These are phyloP conservation scores for Fusarium oxysporum DNA, from an alignment of 2,329 filamentous ascomycete genomes.

Conservation along the genomic window DNA sequence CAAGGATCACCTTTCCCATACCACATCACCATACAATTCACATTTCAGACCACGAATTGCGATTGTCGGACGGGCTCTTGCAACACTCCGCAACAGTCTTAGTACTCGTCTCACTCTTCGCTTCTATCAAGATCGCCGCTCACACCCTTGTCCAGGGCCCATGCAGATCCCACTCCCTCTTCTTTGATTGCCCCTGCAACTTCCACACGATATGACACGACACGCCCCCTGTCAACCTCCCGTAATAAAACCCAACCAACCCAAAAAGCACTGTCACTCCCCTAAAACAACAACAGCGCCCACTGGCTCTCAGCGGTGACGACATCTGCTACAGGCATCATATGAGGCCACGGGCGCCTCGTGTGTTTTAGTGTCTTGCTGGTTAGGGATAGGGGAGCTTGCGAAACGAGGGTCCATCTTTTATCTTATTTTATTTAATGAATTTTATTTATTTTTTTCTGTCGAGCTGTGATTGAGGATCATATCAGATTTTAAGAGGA, in stretches of 20 bases:
- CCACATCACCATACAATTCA: constrained; percentile 20
- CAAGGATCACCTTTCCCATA: constrained; percentile 27
- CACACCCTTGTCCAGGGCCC: constrained; percentile 25
- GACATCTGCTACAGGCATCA: constrained; percentile 24
- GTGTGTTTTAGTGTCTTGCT: constrained; percentile 34
- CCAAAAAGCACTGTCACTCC: neutral
- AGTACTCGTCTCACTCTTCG: neutral
- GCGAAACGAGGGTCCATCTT: constrained; percentile 27
- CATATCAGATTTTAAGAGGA: constrained; percentile 3
- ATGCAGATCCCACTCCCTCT: constrained; percentile 28
- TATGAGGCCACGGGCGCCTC: constrained; percentile 19
- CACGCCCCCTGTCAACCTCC: constrained; percentile 23
- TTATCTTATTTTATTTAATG: constrained; percentile 11
- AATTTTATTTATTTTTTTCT: neutral
- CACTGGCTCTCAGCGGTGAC: constrained; percentile 29
- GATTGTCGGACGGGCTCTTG: constrained; percentile 25
- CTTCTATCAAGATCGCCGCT: constrained; percentile 35
- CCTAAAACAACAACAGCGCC: constrained; percentile 21
- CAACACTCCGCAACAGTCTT: constrained; percentile 24
- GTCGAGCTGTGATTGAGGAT: neutral
- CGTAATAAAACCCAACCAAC: constrained; percentile 9
- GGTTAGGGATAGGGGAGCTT: neutral
- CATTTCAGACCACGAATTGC: constrained; percentile 23
- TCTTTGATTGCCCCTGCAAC: constrained; percentile 4
- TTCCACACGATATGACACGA: constrained; percentile 31